These are phyloP conservation scores for Asterionellopsis glacialis DNA, from an alignment of 108 stramenopile genomes.

Conservation along the genomic window DNA sequence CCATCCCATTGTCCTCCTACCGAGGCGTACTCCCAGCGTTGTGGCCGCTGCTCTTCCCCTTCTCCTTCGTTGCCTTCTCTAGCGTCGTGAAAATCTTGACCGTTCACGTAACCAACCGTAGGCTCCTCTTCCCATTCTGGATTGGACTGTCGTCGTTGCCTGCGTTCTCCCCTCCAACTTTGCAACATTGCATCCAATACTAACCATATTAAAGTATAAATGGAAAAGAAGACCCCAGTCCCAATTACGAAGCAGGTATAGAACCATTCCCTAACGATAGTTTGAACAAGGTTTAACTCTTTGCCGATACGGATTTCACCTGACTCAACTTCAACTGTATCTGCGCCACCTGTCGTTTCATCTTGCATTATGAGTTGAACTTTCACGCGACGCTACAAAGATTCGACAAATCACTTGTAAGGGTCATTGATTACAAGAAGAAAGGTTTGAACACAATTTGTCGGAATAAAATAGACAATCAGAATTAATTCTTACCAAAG, in stretches of 20 bases:
- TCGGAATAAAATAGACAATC: background rate
- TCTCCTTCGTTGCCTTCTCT: too few species aligned
- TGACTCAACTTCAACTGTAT: conserved; percentile 41
- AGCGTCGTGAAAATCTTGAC: too few species aligned
- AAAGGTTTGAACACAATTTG: background rate
- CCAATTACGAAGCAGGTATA: conserved; percentile 56
- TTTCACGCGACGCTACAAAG: conserved; percentile 27
- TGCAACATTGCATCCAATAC: background rate
- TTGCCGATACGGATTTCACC: conserved; percentile 66
- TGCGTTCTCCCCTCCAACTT: background rate
- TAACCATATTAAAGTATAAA: conserved; percentile 12
- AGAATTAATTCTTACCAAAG: conserved; percentile 28
- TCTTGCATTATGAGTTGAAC: conserved; percentile 21
- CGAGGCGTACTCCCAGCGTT: too few species aligned
- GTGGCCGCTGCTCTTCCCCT: too few species aligned
- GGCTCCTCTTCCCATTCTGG: background rate
- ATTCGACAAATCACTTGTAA: conserved; percentile 1
- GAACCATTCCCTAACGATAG: conserved; percentile 57
- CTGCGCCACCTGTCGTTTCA: conserved; percentile 9
- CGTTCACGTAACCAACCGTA: too few species aligned
- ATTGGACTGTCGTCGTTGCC: background rate
- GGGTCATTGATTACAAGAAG: background rate
- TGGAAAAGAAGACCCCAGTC: conserved; percentile 30
- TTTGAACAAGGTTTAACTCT: conserved; percentile 58
- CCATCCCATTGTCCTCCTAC: too few species aligned